These are phyloP conservation scores for Vitis amurensis DNA, from an alignment of 164 flowering plant species.

Conservation along the genomic window DNA sequence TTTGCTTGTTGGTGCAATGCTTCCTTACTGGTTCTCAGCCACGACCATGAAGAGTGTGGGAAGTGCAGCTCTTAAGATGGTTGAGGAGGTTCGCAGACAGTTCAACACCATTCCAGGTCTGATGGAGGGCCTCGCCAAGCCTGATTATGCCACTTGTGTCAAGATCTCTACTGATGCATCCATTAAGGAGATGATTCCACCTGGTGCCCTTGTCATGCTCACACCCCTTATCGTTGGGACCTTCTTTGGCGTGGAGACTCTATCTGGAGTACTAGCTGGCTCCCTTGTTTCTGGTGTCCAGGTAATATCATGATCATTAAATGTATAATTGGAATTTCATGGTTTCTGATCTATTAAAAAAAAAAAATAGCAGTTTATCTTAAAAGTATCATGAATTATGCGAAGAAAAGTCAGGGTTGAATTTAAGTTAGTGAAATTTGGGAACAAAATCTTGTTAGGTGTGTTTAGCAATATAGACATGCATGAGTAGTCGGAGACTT, in stretches of 20 bases:
- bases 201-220: slow-evolving; percentile 75
- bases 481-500: too few relatives aligned
- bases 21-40: slow-evolving; percentile 84
- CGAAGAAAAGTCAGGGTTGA: too few relatives aligned
- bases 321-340: too few relatives aligned
- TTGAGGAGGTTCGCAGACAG: slow-evolving; percentile 81
- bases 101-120: slow-evolving; percentile 73
- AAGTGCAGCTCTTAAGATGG: slow-evolving; percentile 78
- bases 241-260: slow-evolving; percentile 70
- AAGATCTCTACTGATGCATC: slow-evolving; percentile 82
- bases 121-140: slow-evolving; percentile 69
- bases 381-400: too few relatives aligned
- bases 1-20: slow-evolving; percentile 71
- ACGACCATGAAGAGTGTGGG: slow-evolving; percentile 90
- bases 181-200: slow-evolving; percentile 75
- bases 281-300: slow-evolving; percentile 75
- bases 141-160: slow-evolving; percentile 75
- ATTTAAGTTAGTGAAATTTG: too few relatives aligned
- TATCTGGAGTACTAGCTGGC: slow-evolving; percentile 72
- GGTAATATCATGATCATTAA: slow-evolving; percentile 26
- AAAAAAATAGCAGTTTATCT: too few relatives aligned
- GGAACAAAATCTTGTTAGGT: too few relatives aligned
- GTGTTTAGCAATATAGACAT: too few relatives aligned
- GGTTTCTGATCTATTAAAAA: too few relatives aligned
- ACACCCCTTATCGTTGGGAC: slow-evolving; percentile 69